These are phyloP conservation scores for Trametes elegans DNA, from an alignment of 768 basidiomycete species.

Conservation along the genomic window DNA sequence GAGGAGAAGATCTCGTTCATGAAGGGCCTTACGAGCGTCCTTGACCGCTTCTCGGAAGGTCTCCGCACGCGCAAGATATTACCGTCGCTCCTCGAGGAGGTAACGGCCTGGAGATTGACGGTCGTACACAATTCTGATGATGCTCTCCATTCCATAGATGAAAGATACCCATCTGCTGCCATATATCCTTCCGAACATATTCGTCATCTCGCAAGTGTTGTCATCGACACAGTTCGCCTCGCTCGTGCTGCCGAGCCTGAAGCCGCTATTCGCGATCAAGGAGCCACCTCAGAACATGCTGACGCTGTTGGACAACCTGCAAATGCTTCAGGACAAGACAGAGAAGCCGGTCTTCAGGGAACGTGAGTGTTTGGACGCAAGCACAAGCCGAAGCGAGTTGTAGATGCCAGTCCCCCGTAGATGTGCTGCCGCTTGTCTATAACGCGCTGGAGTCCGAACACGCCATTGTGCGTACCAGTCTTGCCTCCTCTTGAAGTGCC, in stretches of 20 bases:
- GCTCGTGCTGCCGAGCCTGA: constrained; percentile 81
- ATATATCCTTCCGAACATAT: constrained; percentile 94
- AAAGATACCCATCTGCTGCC: constrained; percentile 92
- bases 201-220: constrained; percentile 78
- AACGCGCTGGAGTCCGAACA: constrained; percentile 97
- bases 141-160: constrained; percentile 49
- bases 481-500: neutral
- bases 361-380: constrained; percentile 66
- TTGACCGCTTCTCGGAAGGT: constrained; percentile 85
- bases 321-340: constrained; percentile 86
- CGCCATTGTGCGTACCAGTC: constrained; percentile 50
- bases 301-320: constrained; percentile 85
- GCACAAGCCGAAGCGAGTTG: neutral
- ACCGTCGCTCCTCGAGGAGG: constrained; percentile 92
- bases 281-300: constrained; percentile 99
- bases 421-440: constrained; percentile 95
- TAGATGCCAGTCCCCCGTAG: constrained; percentile 38
- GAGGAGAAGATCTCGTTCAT: constrained; percentile 98
- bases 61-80: constrained; percentile 85
- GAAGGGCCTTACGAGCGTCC: constrained; percentile 79
- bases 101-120: constrained; percentile 36
- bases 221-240: constrained; percentile 78
- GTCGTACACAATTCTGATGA: neutral
- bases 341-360: constrained; percentile 84
- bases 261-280: constrained; percentile 85